Base-by-base conservation (phyloP, 345 rosid species). In the Lenwebbia sp. region DNA sequence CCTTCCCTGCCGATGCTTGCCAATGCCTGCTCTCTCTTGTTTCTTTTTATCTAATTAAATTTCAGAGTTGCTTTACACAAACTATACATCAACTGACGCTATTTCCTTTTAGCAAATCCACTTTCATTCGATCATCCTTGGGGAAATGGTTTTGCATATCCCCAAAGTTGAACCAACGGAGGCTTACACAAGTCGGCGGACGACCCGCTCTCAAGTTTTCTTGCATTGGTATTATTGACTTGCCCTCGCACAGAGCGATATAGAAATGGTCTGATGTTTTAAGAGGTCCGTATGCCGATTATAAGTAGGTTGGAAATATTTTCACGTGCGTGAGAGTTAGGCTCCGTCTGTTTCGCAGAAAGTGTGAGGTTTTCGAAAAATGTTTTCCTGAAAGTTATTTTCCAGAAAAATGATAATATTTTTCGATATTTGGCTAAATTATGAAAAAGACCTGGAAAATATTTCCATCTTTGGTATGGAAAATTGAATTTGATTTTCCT, bases 161-260 rank as follows among this genome's bases (percentile, higher is more conserved):
- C 65, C 15, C 17, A 58, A n/a, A n/a, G 15, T 58, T 58, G 19
- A 58, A 58, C 65, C 13, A n/a, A 58, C 49, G 49, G 94, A 89
- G 91, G 92, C 44, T 41, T 41, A 41, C 44, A 4, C 44, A 41
- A 41, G 44, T 49, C 50, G 12, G 50, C 12, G 50, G 50, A 49
- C 50, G 9, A 49, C 50, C 13, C 44, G 4, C 25, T 9, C 78
- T 65, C 44, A 37, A 33, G 41, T 70, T 70, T 19, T 70, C 78
- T 33, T 70, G 78, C 44, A 70, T 1, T 70, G 25, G 22, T 2
- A 10, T 70, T 22, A 33, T 33, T 33, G 44, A 40, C 44, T 19
- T 33, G 44, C 47, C 10, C 47, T 70, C 44, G 13, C 13, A 4
- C 4, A 5, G 44, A 33, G 78, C 37, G 44, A 33, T 33, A 33